Percentiles rank a stretch among this genome's conserved stretches.
These are phyloP conservation scores for Xylaria grammica DNA, from an alignment of 495 filamentous ascomycete species.

Conservation along the genomic window DNA sequence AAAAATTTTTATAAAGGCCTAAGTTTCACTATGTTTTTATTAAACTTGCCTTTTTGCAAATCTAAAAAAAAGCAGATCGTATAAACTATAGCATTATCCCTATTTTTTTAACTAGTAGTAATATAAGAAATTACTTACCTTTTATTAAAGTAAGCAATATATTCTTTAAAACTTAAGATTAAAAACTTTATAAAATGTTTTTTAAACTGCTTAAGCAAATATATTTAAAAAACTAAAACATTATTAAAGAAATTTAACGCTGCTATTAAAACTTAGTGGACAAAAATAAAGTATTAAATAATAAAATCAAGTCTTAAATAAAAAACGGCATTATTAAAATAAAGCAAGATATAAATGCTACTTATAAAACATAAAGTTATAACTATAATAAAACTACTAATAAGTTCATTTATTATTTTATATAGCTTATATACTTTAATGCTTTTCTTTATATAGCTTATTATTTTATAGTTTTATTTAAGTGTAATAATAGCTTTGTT, in stretches of 20 bases:
- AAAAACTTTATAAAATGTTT: background rate
- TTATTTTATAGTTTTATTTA: constrained; percentile 31
- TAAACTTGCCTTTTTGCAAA: background rate
- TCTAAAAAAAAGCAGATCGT: background rate
- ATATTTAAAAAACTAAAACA: background rate
- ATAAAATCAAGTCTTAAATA: too few species aligned
- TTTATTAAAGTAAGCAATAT: background rate
- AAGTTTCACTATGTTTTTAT: background rate
- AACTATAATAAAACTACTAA: too few species aligned
- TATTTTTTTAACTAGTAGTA: background rate
- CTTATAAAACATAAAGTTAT: too few species aligned
- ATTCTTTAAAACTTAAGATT: background rate
- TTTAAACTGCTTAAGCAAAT: background rate
- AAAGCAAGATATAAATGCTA: too few species aligned
- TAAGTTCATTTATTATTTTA: too few species aligned
- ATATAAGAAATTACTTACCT: background rate
- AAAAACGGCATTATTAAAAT: too few species aligned
- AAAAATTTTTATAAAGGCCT: background rate
- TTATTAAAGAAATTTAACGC: too few species aligned
- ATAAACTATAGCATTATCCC: background rate
- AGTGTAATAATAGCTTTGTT: constrained; percentile 48
- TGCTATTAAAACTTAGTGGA: too few species aligned
- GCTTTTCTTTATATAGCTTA: background rate
- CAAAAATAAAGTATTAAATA: too few species aligned
- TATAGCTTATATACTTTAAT: too few species aligned